These are phyloP conservation scores for Salix udensis DNA, from an alignment of 345 rosid species.

Conservation along the genomic window DNA sequence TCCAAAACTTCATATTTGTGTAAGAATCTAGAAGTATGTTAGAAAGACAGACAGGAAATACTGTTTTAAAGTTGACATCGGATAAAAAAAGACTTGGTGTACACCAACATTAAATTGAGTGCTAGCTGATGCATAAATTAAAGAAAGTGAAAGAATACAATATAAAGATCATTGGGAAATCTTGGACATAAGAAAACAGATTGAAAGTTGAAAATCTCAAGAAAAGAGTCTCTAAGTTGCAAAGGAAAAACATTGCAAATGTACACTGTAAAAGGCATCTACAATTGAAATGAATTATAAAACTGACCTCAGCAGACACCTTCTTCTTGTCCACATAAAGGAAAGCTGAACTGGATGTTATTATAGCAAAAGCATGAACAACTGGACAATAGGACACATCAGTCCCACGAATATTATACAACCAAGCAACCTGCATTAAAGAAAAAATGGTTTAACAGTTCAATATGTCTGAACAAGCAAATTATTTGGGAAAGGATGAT, in stretches of 20 bases:
- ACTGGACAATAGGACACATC: conserved; percentile 90
- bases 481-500: neutral
- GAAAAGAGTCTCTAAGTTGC: neutral
- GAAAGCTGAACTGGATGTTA: conserved; percentile 62
- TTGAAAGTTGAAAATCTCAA: neutral
- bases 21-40: neutral
- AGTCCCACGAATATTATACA: conserved; percentile 84
- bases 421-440: conserved; percentile 89
- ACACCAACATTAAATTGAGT: neutral
- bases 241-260: no score
- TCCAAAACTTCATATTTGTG: neutral
- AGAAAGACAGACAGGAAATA: neutral
- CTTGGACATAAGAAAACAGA: no score
- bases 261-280: neutral
- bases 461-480: neutral
- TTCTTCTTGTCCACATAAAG: conserved; percentile 77
- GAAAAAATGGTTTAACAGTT: conserved; percentile 4
- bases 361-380: conserved; percentile 89
- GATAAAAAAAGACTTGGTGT: neutral
- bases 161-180: no score
- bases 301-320: conserved; percentile 60
- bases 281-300: conserved; percentile 1
- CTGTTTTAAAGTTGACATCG: neutral
- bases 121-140: neutral
- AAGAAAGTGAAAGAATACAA: no score